Percentiles rank a stretch among this genome's conserved stretches.
These are phyloP conservation scores for Eleusine indica DNA, from an alignment of 176 grass and related monocot species.

Conservation along the genomic window DNA sequence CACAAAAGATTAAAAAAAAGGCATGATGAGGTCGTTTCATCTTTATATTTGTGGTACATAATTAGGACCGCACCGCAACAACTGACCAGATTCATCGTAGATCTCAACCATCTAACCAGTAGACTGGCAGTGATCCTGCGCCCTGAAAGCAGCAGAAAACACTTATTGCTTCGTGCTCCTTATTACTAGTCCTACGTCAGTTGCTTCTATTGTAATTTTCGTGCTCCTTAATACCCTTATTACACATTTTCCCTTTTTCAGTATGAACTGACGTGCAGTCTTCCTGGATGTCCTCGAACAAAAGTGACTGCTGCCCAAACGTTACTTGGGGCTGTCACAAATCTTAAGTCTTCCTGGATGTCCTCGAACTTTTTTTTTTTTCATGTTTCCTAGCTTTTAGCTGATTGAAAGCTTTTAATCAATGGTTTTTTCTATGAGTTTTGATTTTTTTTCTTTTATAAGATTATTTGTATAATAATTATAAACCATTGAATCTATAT, in stretches of 20 bases:
- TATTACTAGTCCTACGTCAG: neutral
- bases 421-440: no score
- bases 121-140: neutral
- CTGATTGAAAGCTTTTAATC: no score
- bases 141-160: neutral
- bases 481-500: no score
- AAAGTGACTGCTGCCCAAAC: neutral
- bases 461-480: no score
- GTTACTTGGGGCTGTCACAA: neutral
- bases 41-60: neutral
- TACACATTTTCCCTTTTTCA: neutral
- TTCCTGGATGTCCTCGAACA: neutral
- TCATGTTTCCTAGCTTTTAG: no score
- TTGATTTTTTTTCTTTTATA: neutral
- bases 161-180: neutral
- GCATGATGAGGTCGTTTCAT: neutral
- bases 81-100: neutral
- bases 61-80: neutral
- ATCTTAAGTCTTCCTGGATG: no score
- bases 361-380: no score
- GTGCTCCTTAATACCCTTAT: neutral
- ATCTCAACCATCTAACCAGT: neutral
- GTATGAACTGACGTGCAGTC: neutral
- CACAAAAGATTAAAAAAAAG: neutral
- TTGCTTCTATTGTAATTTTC: neutral